phyloP scores from a whole-genome alignment of 2,329 filamentous ascomycete genomes.

The Fusarium concolor region DNA sequence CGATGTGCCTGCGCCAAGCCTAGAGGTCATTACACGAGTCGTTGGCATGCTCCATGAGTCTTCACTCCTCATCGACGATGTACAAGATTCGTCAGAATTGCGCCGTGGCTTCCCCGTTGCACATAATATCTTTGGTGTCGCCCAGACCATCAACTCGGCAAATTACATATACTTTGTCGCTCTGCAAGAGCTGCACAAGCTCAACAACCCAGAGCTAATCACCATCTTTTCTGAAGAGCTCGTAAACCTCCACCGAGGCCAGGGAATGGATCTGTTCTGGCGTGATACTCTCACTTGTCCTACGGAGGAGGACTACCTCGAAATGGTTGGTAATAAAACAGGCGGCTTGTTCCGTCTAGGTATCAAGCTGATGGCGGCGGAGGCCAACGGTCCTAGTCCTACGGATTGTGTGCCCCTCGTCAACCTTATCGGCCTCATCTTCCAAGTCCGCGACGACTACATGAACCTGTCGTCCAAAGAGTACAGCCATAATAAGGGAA shows the following conservation, averaged over 20 bases:
- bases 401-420: constrained; percentile 84
- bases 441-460: constrained; percentile 95
- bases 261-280: constrained; percentile 95
- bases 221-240: constrained; percentile 84
- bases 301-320: constrained; percentile 89
- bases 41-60: constrained; percentile 89
- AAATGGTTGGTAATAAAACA: constrained; percentile 94
- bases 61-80: constrained; percentile 86
- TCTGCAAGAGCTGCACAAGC: constrained; percentile 77
- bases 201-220: constrained; percentile 75
- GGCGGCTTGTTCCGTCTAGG: constrained; percentile 87
- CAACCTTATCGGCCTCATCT: constrained; percentile 85
- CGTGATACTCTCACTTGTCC: constrained; percentile 85
- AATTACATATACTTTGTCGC: constrained; percentile 91
- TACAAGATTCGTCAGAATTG: constrained; percentile 82
- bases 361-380: constrained; percentile 89
- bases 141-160: constrained; percentile 90
- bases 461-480: constrained; percentile 81
- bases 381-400: constrained; percentile 60
- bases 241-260: constrained; percentile 84
- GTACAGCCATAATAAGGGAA: constrained; percentile 90
- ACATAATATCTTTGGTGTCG: constrained; percentile 84
- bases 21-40: constrained; percentile 81
- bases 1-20: constrained; percentile 74
- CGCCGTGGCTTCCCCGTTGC: constrained; percentile 85